Conservation (phyloP, 345 rosid genomes). For the Eucalyptus cladocalyx region DNA sequence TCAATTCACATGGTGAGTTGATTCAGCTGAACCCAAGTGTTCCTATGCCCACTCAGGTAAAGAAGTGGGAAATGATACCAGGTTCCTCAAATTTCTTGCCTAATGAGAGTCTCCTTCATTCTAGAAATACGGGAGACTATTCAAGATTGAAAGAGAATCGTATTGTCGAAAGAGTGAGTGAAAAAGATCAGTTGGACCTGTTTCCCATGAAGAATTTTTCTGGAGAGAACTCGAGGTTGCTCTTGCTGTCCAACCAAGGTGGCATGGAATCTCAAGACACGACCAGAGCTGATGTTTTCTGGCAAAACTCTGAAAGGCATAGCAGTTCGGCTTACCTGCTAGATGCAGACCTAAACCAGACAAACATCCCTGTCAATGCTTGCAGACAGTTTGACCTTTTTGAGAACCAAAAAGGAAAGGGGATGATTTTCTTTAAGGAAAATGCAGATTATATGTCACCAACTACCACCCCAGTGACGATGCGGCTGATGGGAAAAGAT, state of each 20-base stretch:
- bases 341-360: constrained; percentile 13
- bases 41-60: constrained; percentile 5
- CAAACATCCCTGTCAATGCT: constrained; percentile 1
- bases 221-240: constrained; percentile 2
- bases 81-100: constrained; percentile 12
- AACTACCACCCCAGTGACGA: constrained; percentile 23
- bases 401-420: constrained; percentile 2
- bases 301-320: constrained; percentile 4
- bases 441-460: constrained; percentile 6
- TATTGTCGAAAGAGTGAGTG: neutral
- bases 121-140: neutral
- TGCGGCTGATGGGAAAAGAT: constrained; percentile 75
- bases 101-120: neutral
- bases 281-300: constrained; percentile 1
- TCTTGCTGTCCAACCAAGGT: neutral
- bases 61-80: neutral
- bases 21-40: constrained; percentile 18
- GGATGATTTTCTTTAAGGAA: neutral
- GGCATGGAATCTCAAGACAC: constrained; percentile 1
- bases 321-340: neutral
- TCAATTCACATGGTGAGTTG: constrained; percentile 53
- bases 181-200: constrained; percentile 8
- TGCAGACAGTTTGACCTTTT: neutral
- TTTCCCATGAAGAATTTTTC: constrained; percentile 6
- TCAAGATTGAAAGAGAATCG: constrained; percentile 6